Conservation (phyloP, 352 stramenopile genomes). For the Globisporangium radiosum region DNA sequence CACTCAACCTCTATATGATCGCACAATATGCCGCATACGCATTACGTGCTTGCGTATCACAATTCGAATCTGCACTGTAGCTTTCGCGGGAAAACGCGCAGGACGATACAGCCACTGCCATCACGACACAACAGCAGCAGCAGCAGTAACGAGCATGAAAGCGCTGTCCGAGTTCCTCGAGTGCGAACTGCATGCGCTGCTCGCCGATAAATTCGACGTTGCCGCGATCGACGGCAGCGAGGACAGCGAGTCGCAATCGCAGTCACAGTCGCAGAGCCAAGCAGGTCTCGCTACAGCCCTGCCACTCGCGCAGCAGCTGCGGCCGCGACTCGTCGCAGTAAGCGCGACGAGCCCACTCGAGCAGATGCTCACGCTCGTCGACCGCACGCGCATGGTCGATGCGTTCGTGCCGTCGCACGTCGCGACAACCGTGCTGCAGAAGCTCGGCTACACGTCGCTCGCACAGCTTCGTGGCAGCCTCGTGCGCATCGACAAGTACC, state of each 20-base stretch:
- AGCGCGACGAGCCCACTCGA: slow-evolving; percentile 29
- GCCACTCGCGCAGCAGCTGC: slow-evolving; percentile 8
- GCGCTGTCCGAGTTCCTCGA: slow-evolving; percentile 45
- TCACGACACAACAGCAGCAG: no score
- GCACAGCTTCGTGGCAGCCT: slow-evolving; percentile 38
- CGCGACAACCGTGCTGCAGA: slow-evolving; percentile 12
- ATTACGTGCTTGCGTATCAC: no score
- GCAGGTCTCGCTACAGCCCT: slow-evolving; percentile 11
- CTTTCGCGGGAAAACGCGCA: no score
- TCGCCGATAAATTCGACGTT: slow-evolving; percentile 18
- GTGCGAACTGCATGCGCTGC: slow-evolving; percentile 44
- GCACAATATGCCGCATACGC: no score
- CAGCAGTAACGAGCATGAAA: slow-evolving; percentile 9
- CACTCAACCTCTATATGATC: no score
- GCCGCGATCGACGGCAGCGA: slow-evolving; percentile 34
- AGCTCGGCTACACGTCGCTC: slow-evolving; percentile 27
- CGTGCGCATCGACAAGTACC: slow-evolving; percentile 52
- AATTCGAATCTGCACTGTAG: no score
- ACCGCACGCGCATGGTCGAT: slow-evolving; percentile 35
- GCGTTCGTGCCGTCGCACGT: slow-evolving; percentile 39
- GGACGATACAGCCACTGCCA: no score
- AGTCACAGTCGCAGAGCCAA: slow-evolving; percentile 12
- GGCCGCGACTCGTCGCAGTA: slow-evolving; percentile 45
- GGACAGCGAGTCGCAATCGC: slow-evolving; percentile 47
- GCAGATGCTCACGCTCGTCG: slow-evolving; percentile 41